A percentile compares a stretch with the other conserved stretches of the same genome.
Conservation (phyloP, 2,329 filamentous ascomycete genomes). For the Fusarium keratoplasticum region DNA sequence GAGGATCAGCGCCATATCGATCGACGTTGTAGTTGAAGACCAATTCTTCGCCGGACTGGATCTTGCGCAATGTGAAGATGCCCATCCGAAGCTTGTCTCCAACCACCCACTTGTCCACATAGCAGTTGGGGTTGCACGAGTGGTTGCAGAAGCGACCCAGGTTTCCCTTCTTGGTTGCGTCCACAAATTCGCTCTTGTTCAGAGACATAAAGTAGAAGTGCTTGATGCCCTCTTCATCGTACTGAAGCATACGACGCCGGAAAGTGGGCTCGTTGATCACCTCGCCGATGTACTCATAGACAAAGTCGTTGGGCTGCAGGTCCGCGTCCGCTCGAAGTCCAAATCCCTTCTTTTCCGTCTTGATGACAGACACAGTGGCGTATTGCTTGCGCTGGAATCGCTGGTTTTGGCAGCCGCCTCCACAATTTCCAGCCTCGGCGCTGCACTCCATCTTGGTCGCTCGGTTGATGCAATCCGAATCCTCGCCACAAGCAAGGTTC, state of each 20-base stretch:
- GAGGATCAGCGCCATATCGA: conserved; percentile 94
- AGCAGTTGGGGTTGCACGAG: conserved; percentile 98
- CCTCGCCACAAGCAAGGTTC: conserved; percentile 92
- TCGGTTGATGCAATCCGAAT: conserved; percentile 98
- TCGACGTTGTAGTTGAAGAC: conserved; percentile 99
- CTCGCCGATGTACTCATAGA: conserved; percentile 98
- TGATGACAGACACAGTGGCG: conserved; percentile 92
- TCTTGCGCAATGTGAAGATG: conserved; percentile 89
- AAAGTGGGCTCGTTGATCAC: conserved; percentile 95
- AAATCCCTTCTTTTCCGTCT: conserved; percentile 97
- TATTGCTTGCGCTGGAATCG: conserved; percentile 93
- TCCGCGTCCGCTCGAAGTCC: conserved; percentile 86
- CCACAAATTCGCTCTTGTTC: conserved; percentile 94
- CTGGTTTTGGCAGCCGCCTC: conserved; percentile 89
- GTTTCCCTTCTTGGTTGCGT: conserved; percentile 96
- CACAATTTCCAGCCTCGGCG: conserved; percentile 84
- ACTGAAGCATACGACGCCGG: conserved; percentile 89
- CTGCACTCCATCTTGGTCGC: conserved; percentile 97
- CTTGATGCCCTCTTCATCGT: conserved; percentile 96
- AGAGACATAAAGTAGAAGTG: conserved; percentile 99
- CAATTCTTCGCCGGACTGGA: conserved; percentile 91
- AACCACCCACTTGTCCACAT: conserved; percentile 99
- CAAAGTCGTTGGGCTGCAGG: conserved; percentile 86
- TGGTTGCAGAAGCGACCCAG: conserved; percentile 98
- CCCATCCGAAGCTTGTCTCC: conserved; percentile 98